Evolutionary conservation across 306 rosid genomes (phyloP), one percentile per base, ranked within the genome.

Genomic region (Luffa acutangula): DNA sequence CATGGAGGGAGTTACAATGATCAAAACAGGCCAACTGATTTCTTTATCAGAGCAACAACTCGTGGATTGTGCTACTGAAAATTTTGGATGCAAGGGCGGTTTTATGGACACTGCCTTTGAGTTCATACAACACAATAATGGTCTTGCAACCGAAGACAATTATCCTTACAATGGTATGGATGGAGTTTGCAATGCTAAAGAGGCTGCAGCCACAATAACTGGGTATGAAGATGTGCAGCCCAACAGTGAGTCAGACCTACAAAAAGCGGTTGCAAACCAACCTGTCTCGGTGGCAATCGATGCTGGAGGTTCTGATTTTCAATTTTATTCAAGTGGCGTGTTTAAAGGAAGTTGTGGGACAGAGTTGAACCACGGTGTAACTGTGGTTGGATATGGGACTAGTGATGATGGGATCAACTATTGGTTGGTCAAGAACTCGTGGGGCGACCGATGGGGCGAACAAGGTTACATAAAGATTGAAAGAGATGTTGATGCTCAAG

Each of bases 31-130:
- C 14, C 86, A 85, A 72, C 97, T 91, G 58, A 75, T 88, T 15
- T 89, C 89, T 76, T 90, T 93, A 70, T 93, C 96, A 0, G 97
- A 93, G 20, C 97, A 93, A 83, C 94, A 91, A 73, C 94, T 93
- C 51, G 82, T 91, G 57, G 93, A 91, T 79, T 91, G 97, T 82
- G 97, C 89, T 52, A 39, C 46, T 25, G 88, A 88, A 76, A 88
- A 93, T 52, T 56, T 87, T 0, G 97, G 97, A 34, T 91, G 97
- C 82, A 89, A 85, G 0, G 97, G 97, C 77, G 96, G 97, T 10
- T 69, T 81, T 67, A 91, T 93, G 96, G 93, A 93, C 83, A 87
- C 88, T 48, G 97, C 96, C 79, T 93, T 93, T 83, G 96, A 91
- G 80, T 93, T 94, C 93, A 85, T 91, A 56, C 82, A 89, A 52